Evolutionary conservation across 1,284 basidiomycete genomes (phyloP).

Genomic region (Cutaneotrichosporon sp.): DNA sequence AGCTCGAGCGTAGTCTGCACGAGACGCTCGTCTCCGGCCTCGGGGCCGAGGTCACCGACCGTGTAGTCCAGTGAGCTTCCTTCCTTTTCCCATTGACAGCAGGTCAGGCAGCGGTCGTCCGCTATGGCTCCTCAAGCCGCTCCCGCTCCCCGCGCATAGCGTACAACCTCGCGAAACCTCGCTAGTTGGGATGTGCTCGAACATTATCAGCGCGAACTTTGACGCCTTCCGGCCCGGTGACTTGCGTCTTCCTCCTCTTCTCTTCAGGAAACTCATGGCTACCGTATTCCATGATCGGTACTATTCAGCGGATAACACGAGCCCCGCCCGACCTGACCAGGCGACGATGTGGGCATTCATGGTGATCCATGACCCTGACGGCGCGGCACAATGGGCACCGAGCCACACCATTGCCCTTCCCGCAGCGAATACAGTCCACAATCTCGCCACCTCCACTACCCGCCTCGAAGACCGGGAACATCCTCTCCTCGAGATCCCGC

Average conservation of each 20-base stretch:
- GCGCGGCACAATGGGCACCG: slow-evolving; percentile 3
- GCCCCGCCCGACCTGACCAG: slow-evolving; percentile 33
- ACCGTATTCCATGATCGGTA: slow-evolving; percentile 24
- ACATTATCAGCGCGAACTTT: slow-evolving; percentile 32
- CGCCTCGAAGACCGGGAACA: slow-evolving; percentile 26
- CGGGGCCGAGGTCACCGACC: slow-evolving; percentile 25
- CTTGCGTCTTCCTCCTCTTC: slow-evolving; percentile 26
- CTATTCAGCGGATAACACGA: background rate
- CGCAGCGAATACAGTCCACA: slow-evolving; percentile 17
- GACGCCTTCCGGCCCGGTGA: slow-evolving; percentile 29
- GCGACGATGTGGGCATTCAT: slow-evolving; percentile 42
- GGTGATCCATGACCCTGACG: slow-evolving; percentile 32
- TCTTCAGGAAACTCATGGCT: slow-evolving; percentile 30
- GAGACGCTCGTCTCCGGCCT: slow-evolving; percentile 17
- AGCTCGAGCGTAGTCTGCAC: slow-evolving; percentile 58
- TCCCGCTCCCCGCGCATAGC: slow-evolving; percentile 27
- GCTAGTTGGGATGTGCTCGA: slow-evolving; percentile 34
- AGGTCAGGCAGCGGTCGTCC: slow-evolving; percentile 28
- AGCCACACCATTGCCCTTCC: slow-evolving; percentile 34
- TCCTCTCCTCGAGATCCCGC: slow-evolving; percentile 36
- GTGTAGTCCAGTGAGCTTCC: slow-evolving; percentile 13
- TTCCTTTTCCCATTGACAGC: background rate
- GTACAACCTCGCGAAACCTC: slow-evolving; percentile 16
- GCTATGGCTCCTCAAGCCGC: slow-evolving; percentile 37
- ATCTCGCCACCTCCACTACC: slow-evolving; percentile 26